Conservation (phyloP, 2,329 filamentous ascomycete genomes). For the Trichoderma sp. region DNA sequence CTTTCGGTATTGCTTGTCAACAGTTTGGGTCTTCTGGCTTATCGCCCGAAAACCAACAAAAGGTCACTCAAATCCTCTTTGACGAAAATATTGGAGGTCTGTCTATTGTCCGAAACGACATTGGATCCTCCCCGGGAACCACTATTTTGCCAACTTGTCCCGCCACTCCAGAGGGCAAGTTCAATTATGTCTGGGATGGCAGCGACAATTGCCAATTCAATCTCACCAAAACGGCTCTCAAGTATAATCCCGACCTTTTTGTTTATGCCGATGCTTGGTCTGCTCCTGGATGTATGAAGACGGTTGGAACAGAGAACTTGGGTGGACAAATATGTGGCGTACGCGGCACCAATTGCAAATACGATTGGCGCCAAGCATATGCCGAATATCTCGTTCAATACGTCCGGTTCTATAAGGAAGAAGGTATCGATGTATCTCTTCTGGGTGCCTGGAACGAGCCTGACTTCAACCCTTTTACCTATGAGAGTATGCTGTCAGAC, state of each 20-base stretch:
- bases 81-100: constrained; percentile 13
- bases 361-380: constrained; percentile 13
- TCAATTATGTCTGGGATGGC: constrained; percentile 11
- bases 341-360: constrained; percentile 4
- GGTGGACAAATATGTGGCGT: constrained; percentile 12
- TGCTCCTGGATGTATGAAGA: constrained; percentile 13
- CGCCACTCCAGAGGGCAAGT: background rate
- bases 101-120: constrained; percentile 9
- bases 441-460: constrained; percentile 13
- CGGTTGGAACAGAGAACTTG: constrained; percentile 9
- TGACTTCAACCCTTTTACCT: constrained; percentile 12
- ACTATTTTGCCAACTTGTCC: constrained; percentile 12
- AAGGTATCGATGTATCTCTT: constrained; percentile 10
- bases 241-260: background rate
- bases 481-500: constrained; percentile 16
- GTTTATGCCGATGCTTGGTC: constrained; percentile 13
- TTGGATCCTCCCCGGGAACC: constrained; percentile 3
- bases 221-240: constrained; percentile 10
- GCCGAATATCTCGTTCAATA: constrained; percentile 15
- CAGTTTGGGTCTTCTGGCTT: constrained; percentile 3
- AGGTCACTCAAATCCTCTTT: constrained; percentile 7
- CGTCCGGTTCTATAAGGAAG: constrained; percentile 8
- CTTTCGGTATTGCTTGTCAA: constrained; percentile 9
- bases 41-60: constrained; percentile 3
- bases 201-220: constrained; percentile 13